phyloP scores from a whole-genome alignment of 2,329 filamentous ascomycete species.

The Alternaria sp. region DNA sequence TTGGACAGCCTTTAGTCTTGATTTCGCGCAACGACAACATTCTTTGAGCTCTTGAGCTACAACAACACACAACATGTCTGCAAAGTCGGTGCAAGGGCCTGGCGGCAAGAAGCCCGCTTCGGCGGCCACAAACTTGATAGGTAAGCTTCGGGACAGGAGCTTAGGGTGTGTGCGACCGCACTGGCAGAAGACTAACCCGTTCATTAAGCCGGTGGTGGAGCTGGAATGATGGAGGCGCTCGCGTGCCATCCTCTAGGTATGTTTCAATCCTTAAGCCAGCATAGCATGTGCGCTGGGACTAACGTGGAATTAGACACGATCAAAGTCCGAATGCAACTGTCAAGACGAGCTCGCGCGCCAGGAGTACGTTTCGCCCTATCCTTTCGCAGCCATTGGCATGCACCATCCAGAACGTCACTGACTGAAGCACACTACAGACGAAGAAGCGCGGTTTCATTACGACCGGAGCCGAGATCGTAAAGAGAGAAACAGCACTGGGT shows the following conservation, averaged over 20 bases:
- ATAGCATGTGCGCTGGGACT: slow-evolving; percentile 14
- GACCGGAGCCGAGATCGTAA: slow-evolving; percentile 86
- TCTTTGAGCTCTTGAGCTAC: slow-evolving; percentile 10
- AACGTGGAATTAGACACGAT: slow-evolving; percentile 77
- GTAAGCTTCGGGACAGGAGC: slow-evolving; percentile 59
- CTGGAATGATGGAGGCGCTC: slow-evolving; percentile 99
- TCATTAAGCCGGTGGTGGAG: slow-evolving; percentile 85
- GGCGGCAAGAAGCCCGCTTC: slow-evolving; percentile 80
- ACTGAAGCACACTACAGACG: slow-evolving; percentile 51
- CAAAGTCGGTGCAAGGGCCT: slow-evolving; percentile 64
- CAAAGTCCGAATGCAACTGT: slow-evolving; percentile 99
- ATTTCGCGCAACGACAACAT: neutral
- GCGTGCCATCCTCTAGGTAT: slow-evolving; percentile 91
- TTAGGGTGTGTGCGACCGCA: neutral
- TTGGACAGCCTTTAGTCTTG: neutral
- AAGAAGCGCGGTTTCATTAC: slow-evolving; percentile 86
- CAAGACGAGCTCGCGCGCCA: slow-evolving; percentile 79
- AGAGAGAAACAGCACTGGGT: slow-evolving; percentile 87
- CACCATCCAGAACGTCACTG: slow-evolving; percentile 12
- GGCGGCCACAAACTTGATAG: slow-evolving; percentile 88
- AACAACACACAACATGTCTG: slow-evolving; percentile 60
- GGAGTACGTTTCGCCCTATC: slow-evolving; percentile 66
- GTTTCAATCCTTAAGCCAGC: slow-evolving; percentile 30
- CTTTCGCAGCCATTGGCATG: neutral
- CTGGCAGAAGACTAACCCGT: slow-evolving; percentile 25